Evolutionary conservation across 2,329 filamentous ascomycete species (phyloP), one percentile per base, ranked within the genome.

Genomic region (Stachybotrys chlorohalonatus): DNA sequence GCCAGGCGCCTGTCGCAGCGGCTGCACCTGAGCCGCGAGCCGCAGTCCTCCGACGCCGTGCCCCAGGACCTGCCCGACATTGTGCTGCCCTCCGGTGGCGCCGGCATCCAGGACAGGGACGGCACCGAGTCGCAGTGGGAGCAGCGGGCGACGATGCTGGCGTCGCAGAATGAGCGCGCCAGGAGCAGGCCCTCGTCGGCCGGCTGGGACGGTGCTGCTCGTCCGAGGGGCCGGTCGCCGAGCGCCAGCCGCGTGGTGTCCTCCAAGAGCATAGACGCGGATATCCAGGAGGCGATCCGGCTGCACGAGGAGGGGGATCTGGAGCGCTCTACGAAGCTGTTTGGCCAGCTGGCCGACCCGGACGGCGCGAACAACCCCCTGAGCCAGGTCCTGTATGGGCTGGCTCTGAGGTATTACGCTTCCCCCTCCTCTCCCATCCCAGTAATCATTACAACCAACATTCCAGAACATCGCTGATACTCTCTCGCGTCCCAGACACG

Each of bases 211-310:
- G n/a, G 49, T 5, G 11, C 24, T 7, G 16, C 32, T 58, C 60
- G 49, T 53, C 48, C 53, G 55, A 53, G 57, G 51, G 55, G 55
- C 49, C 49, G 58, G 54, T 59, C 57, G 59, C 61, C 61, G 54
- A 52, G 50, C 50, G 36, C 55, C 53, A 57, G 54, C 51, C 50
- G 46, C 30, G 56, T 58, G 9, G 74, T 81, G 42, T 79, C 75
- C 53, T 76, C 75, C 51, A 75, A 80, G 65, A 71, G 72, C 55
- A 79, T 80, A 53, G 83, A 86, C 66, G 78, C 81, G 56, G 85
- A 89, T 70, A 96, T 99, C 56, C 93, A 96, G 71, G 86, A 95
- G 72, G 94, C 94, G n/a, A 99, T 99, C 67, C 82, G 87, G 57
- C 77, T 97, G 59, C 94, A 99, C 68, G 94, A 99, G 72, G 79